Conservation (phyloP, 495 filamentous ascomycete genomes). For the Aspergillus steynii region DNA sequence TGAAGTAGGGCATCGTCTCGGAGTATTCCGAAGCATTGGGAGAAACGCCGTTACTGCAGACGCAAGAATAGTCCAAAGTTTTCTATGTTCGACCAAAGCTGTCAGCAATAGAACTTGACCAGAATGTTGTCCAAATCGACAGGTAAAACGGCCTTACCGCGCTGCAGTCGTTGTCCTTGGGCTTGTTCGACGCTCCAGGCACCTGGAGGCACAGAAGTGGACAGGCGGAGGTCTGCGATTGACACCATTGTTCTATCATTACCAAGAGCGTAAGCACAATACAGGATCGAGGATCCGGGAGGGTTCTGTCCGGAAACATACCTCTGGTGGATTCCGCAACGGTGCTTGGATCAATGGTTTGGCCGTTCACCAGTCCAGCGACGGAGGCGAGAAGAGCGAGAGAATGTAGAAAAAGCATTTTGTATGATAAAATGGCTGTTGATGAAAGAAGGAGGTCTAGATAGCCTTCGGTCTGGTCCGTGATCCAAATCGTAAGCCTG, state of each 20-base stretch:
- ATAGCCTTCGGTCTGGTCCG: background rate
- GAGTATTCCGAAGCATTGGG: conserved; percentile 84
- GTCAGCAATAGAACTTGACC: conserved; percentile 16
- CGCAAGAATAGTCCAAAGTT: conserved; percentile 67
- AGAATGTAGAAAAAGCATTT: conserved; percentile 29
- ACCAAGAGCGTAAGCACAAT: conserved; percentile 8
- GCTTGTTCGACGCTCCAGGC: conserved; percentile 48
- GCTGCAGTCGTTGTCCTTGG: conserved; percentile 66
- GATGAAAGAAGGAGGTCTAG: conserved; percentile 6
- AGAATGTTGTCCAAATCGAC: background rate
- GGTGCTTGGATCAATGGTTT: conserved; percentile 60
- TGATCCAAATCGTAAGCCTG: background rate
- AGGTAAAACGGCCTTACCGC: conserved; percentile 53
- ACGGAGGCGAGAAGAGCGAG: conserved; percentile 34
- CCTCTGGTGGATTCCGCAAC: conserved; percentile 51
- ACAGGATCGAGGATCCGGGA: conserved; percentile 14
- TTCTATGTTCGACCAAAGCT: conserved; percentile 43
- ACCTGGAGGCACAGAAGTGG: conserved; percentile 78
- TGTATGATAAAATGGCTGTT: conserved; percentile 10
- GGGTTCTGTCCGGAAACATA: conserved; percentile 22
- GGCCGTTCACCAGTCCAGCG: conserved; percentile 38
- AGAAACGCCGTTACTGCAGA: conserved; percentile 68
- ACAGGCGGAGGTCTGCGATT: conserved; percentile 63
- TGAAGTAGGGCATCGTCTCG: conserved; percentile 81
- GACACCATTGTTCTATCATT: conserved; percentile 66